These are phyloP conservation scores for Byssochlamys sp. DNA, from an alignment of 2,329 filamentous ascomycete species.

Conservation along the genomic window DNA sequence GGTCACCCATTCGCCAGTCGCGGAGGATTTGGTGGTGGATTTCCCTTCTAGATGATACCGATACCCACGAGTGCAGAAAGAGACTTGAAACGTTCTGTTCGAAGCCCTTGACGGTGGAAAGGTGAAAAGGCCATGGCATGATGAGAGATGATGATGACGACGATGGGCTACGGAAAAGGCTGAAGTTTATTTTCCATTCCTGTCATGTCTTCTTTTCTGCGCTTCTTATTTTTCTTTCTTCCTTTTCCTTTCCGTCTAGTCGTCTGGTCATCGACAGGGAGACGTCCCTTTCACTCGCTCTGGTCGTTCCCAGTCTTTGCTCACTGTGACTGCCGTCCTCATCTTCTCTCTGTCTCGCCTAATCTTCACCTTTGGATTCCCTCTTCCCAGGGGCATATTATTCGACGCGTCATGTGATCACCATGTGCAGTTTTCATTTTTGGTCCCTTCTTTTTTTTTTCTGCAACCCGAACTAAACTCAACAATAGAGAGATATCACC, in stretches of 20 bases:
- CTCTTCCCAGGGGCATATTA: not conserved
- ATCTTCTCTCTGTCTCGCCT: not conserved
- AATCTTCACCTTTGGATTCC: not conserved
- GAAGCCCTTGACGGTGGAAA: not conserved
- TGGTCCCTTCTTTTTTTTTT: not conserved
- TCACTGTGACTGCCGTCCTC: not conserved
- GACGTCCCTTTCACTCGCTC: not conserved
- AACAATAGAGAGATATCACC: not conserved
- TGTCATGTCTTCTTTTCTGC: not conserved
- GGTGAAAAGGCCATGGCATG: not conserved
- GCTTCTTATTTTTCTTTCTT: not conserved
- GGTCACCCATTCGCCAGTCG: conserved; percentile 32
- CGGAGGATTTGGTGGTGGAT: conserved; percentile 46
- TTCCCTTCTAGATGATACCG: conserved; percentile 43
- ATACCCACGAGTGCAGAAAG: not conserved
- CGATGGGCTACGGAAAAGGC: not conserved
- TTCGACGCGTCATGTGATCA: not conserved
- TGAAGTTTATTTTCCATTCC: not conserved
- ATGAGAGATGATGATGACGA: not conserved
- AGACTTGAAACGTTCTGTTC: not conserved
- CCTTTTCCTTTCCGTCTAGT: not conserved
- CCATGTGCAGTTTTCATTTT: not conserved
- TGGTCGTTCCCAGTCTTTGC: not conserved
- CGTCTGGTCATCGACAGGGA: not conserved
- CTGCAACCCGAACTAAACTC: not conserved